These are phyloP conservation scores for Penicillium sp. DNA, from an alignment of 2,329 filamentous ascomycete genomes.

Conservation along the genomic window DNA sequence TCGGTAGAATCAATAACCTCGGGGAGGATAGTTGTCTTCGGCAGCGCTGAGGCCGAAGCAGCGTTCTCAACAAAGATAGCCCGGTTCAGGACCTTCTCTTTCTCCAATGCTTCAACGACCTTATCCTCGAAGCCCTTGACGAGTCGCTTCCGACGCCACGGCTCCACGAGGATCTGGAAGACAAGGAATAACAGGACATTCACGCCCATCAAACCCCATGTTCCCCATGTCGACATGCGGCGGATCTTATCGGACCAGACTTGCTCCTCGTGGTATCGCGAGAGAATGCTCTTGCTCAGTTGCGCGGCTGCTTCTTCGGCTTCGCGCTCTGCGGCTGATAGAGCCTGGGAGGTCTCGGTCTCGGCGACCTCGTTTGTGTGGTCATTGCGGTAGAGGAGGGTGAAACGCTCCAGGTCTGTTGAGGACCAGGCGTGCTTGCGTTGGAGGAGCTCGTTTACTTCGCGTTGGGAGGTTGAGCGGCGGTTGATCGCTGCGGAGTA, in stretches of 20 bases:
- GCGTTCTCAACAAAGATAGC: slow-evolving; percentile 10
- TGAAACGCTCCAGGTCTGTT: slow-evolving; percentile 88
- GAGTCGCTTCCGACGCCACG: slow-evolving; percentile 78
- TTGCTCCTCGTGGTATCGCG: slow-evolving; percentile 96
- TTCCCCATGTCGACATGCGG: slow-evolving; percentile 95
- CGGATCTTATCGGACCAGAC: slow-evolving; percentile 98
- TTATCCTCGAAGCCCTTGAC: slow-evolving; percentile 80
- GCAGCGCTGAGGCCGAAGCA: slow-evolving; percentile 1
- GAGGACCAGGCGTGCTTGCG: slow-evolving; percentile 91
- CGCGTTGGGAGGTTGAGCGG: slow-evolving; percentile 85
- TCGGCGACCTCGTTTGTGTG: slow-evolving; percentile 90
- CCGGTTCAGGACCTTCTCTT: slow-evolving; percentile 53
- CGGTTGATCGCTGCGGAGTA: slow-evolving; percentile 83
- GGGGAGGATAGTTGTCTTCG: not conserved
- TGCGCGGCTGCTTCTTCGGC: slow-evolving; percentile 73
- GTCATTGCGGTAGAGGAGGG: slow-evolving; percentile 83
- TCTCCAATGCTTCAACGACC: slow-evolving; percentile 66
- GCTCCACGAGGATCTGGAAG: slow-evolving; percentile 85
- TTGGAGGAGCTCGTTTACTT: slow-evolving; percentile 90
- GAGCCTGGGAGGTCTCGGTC: slow-evolving; percentile 63
- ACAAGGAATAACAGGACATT: slow-evolving; percentile 87
- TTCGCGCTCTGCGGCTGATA: slow-evolving; percentile 73
- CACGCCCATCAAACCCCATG: slow-evolving; percentile 95
- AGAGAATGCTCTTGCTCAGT: slow-evolving; percentile 78
- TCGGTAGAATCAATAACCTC: slow-evolving; percentile 15